Evolutionary conservation across 23 red algal species (phyloP).

Genomic region (Gracilaria gracilis): DNA sequence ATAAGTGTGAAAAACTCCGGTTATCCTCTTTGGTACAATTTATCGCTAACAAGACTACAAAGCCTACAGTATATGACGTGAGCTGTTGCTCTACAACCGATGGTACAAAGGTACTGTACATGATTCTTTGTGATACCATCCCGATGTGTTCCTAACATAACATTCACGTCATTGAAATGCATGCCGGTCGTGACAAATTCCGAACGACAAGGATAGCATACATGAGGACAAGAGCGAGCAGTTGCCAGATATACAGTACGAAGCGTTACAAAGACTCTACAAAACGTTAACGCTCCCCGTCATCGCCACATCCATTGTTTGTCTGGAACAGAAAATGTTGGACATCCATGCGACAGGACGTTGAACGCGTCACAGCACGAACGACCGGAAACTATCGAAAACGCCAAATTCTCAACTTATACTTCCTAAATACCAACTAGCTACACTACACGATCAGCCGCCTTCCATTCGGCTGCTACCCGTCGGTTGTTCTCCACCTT

Average conservation of each 20-base stretch:
- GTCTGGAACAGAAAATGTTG: not conserved
- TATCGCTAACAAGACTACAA: no score
- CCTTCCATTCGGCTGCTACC: conserved; percentile 10
- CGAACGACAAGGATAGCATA: not conserved
- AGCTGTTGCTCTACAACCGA: not conserved
- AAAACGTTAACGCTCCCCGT: not conserved
- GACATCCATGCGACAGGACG: not conserved
- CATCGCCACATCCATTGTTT: not conserved
- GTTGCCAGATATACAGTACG: not conserved
- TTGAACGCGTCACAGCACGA: not conserved
- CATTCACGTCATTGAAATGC: not conserved
- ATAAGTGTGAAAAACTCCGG: not conserved
- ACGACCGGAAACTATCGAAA: not conserved
- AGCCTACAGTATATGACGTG: no score
- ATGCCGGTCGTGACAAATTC: not conserved
- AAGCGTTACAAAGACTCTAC: not conserved
- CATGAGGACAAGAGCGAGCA: not conserved
- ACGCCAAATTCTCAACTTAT: conserved; percentile 13
- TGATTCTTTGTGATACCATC: not conserved
- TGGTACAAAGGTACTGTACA: not conserved
- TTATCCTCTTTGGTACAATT: not conserved
- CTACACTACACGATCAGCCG: conserved; percentile 22
- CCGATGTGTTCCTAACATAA: not conserved
- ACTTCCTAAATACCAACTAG: conserved; percentile 1
- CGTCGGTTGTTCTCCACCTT: conserved; percentile 6